Base-by-base conservation (phyloP, 129 eudicot species). In the Flaveria brownii region DNA sequence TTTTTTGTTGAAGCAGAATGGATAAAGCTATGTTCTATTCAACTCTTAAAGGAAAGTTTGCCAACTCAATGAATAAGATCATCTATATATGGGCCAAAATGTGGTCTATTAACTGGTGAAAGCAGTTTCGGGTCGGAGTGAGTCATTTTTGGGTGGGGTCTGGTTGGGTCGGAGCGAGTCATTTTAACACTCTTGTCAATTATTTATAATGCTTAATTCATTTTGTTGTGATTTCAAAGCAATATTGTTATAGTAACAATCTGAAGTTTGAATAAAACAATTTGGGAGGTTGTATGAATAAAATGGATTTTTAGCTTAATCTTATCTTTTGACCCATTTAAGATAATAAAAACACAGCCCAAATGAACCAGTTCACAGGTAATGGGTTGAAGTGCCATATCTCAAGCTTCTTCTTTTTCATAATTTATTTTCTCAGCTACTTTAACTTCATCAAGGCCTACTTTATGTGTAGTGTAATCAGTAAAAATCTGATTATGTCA, bases 361-460 rank as follows among this genome's bases (percentile, higher is more conserved):
- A 54, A 54, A 50, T 50, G 15, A 1, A 55, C 23, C 61, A 2
- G 20, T 20, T 22, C 14, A 8, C 33, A 57, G 15, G 28, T 57
- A 60, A 60, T 25, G 67, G 41, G 41, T 60, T 60, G 67, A 60
- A 60, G 68, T 62, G 45, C 43, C 20, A 33, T 28, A 28, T 62
- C 15, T 71, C 15, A 45, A 28, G 51, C 17, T 9, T n/a, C 6
- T 1, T 16, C 28, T 30, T 52, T 49, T 15, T 70, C 41, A 9
- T 68, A 10, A 2, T 50, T 72, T 12, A 9, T 60, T 60, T 60
- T 62, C 18, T 28, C 43, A 30, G 68, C 22, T 26, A 28, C 18
- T 62, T 26, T 62, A 5, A 17, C 41, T 25, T 62, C 68, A 28
- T 14, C 5, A 62, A 62, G 20, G 43, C 22, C 17, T 60, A 13